phyloP scores from a whole-genome alignment of 208 protist genomes.

The Crithidia expoeki region DNA sequence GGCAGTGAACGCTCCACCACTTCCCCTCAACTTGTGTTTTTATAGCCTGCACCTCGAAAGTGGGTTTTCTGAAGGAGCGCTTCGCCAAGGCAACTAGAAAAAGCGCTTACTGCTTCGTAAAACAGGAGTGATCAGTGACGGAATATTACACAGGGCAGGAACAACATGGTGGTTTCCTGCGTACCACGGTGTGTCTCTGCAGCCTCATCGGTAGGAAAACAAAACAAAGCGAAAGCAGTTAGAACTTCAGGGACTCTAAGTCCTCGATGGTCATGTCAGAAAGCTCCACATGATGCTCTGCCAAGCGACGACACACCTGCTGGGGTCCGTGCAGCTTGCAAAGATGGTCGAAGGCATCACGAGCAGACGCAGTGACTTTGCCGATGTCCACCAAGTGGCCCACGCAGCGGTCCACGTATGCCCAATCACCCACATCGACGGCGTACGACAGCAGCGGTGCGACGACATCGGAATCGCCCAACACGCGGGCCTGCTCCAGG shows the following conservation, averaged over 20 bases:
- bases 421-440: constrained; percentile 71
- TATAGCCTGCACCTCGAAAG: no score
- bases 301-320: constrained; percentile 59
- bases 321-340: constrained; percentile 71
- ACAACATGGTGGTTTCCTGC: no score
- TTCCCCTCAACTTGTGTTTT: no score
- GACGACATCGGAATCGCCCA: constrained; percentile 87
- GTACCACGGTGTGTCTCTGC: no score
- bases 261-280: constrained; percentile 73
- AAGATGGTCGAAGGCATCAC: constrained; percentile 70
- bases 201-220: no score
- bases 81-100: no score
- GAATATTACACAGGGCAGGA: not conserved
- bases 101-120: no score
- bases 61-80: no score
- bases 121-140: no score
- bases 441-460: constrained; percentile 82
- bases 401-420: constrained; percentile 78
- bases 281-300: constrained; percentile 66
- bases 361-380: constrained; percentile 68
- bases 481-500: constrained; percentile 83
- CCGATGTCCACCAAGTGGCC: constrained; percentile 89
- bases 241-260: constrained; percentile 79
- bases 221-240: no score
- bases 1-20: no score